Evolutionary conservation across 306 rosid genomes (phyloP).

Genomic region (Rosa chinensis): DNA sequence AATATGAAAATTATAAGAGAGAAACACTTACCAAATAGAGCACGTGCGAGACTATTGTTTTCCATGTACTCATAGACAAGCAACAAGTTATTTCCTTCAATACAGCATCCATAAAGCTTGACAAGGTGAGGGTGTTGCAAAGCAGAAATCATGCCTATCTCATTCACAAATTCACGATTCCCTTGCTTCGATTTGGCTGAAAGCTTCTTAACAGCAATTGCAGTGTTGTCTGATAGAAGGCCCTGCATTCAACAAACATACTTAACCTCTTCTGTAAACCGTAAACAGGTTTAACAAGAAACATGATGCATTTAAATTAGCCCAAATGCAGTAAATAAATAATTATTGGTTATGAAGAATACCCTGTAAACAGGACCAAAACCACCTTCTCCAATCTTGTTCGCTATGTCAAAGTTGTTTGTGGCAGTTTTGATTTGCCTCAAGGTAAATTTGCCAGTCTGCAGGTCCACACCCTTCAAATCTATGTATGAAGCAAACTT

Average conservation of each 20-base stretch:
- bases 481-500: slow-evolving; percentile 19
- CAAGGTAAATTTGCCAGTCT: slow-evolving; percentile 34
- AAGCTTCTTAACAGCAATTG: slow-evolving; percentile 40
- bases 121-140: slow-evolving; percentile 43
- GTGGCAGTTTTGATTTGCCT: slow-evolving; percentile 46
- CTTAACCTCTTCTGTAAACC: background rate
- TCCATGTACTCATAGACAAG: slow-evolving; percentile 38
- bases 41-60: slow-evolving; percentile 32
- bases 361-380: slow-evolving; percentile 52
- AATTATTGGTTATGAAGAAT: background rate
- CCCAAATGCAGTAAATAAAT: no score
- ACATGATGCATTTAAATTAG: no score
- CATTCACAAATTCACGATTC: slow-evolving; percentile 39
- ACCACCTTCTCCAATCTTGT: slow-evolving; percentile 54
- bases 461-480: slow-evolving; percentile 27
- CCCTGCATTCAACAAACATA: slow-evolving; percentile 29
- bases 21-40: slow-evolving; percentile 29
- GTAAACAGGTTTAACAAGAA: background rate
- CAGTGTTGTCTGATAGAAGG: slow-evolving; percentile 8
- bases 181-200: slow-evolving; percentile 47
- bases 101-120: slow-evolving; percentile 42
- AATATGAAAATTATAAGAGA: background rate
- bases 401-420: slow-evolving; percentile 35
- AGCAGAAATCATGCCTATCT: slow-evolving; percentile 46
- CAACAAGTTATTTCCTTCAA: slow-evolving; percentile 36